Evolutionary conservation across 306 rosid species (phyloP).

Genomic region (Lotus japonicus): DNA sequence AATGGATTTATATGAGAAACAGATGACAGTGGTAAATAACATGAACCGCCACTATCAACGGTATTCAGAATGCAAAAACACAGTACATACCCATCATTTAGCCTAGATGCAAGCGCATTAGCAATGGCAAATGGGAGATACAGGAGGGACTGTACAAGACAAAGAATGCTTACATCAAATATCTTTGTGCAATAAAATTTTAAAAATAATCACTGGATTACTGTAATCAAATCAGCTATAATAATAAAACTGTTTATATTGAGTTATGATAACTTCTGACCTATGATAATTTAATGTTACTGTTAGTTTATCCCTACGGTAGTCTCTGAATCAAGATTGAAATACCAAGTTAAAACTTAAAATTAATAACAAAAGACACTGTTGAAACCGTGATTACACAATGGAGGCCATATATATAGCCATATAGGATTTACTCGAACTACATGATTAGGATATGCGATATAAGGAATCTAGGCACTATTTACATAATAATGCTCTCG

Average conservation of each 20-base stretch:
- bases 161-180: constrained; percentile 11
- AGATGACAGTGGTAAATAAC: constrained; percentile 2
- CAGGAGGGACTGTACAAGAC: constrained; percentile 57
- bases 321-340: no score
- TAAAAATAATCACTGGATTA: not conserved
- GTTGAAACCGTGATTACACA: not conserved
- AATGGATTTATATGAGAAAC: constrained; percentile 15
- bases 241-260: not conserved
- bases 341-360: no score
- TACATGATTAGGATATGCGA: not conserved
- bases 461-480: not conserved
- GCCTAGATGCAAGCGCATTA: constrained; percentile 72
- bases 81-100: constrained; percentile 72
- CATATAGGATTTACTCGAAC: not conserved
- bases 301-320: no score
- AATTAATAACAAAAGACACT: no score
- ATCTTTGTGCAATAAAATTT: not conserved
- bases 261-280: not conserved
- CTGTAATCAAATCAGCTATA: not conserved
- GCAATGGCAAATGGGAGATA: constrained; percentile 89
- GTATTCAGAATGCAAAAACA: constrained; percentile 9
- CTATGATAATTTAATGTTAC: no score
- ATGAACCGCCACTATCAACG: not conserved
- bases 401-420: not conserved
- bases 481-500: not conserved